Evolutionary conservation across 768 basidiomycete species (phyloP), one percentile per base, ranked within the genome.

Genomic region (Boletus fagicola): DNA sequence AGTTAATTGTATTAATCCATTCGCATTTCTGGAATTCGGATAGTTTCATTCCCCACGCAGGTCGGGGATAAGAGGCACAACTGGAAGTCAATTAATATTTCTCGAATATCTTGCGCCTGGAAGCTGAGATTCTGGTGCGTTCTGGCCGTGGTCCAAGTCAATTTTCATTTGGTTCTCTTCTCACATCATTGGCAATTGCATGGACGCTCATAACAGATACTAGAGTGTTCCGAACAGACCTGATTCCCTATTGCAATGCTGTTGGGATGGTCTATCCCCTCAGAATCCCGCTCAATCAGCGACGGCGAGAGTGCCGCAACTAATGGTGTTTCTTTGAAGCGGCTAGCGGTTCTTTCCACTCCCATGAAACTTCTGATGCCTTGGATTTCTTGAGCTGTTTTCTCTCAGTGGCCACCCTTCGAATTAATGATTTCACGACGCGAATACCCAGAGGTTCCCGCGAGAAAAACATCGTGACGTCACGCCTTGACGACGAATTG

Each of bases 391-490:
- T 30, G 5, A n/a, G 20, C n/a, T 4, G 12, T 40, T 52, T 38
- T 18, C n/a, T 10, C 36, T 49, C 40, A 5, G 36, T n/a, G 18
- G 4, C 39, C 18, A 11, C 16, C 2, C 10, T 36, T 53, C 22
- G 13, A 33, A 22, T 20, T 15, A 16, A 33, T 4, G 30, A 30
- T 31, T 5, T 13, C 36, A 40, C 38, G 47, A n/a, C 5, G 35
- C 20, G 5, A 40, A 31, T 18, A n/a, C 12, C 38, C n/a, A 16
- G 15, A 48, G 5, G 31, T 11, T 22, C 20, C 18, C 24, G 22
- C 22, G 31, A 49, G 31, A 49, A 38, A 20, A 24, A 31, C 1
- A 80, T 61, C 51, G 70, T 59, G 28, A 67, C 72, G 44, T 61
- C 36, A 30, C 16, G 20, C 16, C 11, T 11, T 39, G 28, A 20